Base-by-base conservation (phyloP, 345 rosid genomes). In the Psidium friedrichsthalianum region DNA sequence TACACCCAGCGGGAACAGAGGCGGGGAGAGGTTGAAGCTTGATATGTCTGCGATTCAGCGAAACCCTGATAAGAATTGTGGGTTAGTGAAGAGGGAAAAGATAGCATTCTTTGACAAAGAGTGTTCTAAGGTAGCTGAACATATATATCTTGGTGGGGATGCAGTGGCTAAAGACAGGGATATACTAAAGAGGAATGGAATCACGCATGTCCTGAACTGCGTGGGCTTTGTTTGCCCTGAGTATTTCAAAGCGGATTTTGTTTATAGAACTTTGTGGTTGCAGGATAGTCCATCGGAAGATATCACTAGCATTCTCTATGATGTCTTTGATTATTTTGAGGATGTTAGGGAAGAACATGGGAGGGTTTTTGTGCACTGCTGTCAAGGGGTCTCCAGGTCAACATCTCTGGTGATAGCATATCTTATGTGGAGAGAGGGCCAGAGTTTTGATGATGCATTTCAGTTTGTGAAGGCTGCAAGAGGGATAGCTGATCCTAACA, bases 391-490 rank as follows among this genome's bases (percentile, higher is more conserved):
- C 86, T 98, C 99, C 24, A 92, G 99, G 88, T 98, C 99, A 78
- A 96, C 99, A 82, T 98, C 99, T 2, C 89, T 98, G 93, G 99
- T 96, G 83, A 98, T 98, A 64, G 99, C 99, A 24, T 98, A 98
- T 91, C 94, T 90, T 47, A 98, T 98, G 96, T 98, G 99, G 99
- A 93, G 99, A 89, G 99, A 98, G 88, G 99, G 99, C 84, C 99
- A 93, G 94, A 96, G 95, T 90, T 98, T 96, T 82, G 99, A 98
- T 84, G 99, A 96, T 89, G 99, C 99, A 51, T 96, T 98, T 91
- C 98, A 93, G 91, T 94, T 94, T 81, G 99, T 98, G 69, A 98
- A 98, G 93, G 94, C 96, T 47, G 99, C 99, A 1, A 93, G 99
- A 89, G 98, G 98, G 82, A 98, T 98, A 84, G 98, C 99, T 82